These are phyloP conservation scores for Alternaria gaisen DNA, from an alignment of 2,329 filamentous ascomycete genomes.

Conservation along the genomic window DNA sequence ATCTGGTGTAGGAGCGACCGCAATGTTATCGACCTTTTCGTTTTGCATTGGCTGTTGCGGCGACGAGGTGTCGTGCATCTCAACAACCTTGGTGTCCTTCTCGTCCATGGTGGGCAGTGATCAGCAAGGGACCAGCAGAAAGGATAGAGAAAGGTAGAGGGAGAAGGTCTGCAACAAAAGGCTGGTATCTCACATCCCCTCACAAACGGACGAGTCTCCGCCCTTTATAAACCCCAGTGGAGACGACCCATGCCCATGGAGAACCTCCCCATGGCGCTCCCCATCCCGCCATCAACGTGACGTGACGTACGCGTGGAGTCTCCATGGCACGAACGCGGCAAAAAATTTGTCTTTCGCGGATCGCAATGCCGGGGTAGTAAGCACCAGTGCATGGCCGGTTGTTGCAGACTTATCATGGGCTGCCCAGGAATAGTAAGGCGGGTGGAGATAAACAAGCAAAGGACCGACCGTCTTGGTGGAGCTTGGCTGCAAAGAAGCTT, in stretches of 20 bases:
- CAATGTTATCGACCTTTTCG: constrained; percentile 31
- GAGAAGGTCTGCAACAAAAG: constrained; percentile 15
- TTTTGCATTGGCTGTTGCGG: constrained; percentile 20
- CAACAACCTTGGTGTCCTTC: constrained; percentile 33
- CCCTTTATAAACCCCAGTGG: constrained; percentile 39
- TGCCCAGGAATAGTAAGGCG: constrained; percentile 23
- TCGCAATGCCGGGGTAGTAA: constrained; percentile 21
- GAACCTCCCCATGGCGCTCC: constrained; percentile 33
- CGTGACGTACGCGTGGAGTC: constrained; percentile 36
- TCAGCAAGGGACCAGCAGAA: constrained; percentile 14
- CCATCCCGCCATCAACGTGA: constrained; percentile 9
- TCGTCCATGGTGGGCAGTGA: constrained; percentile 38
- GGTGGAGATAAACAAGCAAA: constrained; percentile 34
- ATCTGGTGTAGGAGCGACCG: constrained; percentile 28
- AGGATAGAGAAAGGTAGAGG: constrained; percentile 7
- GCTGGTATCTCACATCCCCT: constrained; percentile 17
- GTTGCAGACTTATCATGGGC: constrained; percentile 27
- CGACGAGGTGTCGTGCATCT: constrained; percentile 11
- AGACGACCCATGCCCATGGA: constrained; percentile 30
- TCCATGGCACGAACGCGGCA: constrained; percentile 34
- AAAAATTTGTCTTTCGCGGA: constrained; percentile 27
- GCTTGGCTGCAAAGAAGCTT: constrained; percentile 44
- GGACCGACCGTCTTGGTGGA: constrained; percentile 35
- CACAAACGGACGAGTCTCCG: constrained; percentile 20
- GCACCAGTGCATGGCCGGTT: constrained; percentile 21